Evolutionary conservation across 495 filamentous ascomycete species (phyloP).

Genomic region (Tuber indicum): DNA sequence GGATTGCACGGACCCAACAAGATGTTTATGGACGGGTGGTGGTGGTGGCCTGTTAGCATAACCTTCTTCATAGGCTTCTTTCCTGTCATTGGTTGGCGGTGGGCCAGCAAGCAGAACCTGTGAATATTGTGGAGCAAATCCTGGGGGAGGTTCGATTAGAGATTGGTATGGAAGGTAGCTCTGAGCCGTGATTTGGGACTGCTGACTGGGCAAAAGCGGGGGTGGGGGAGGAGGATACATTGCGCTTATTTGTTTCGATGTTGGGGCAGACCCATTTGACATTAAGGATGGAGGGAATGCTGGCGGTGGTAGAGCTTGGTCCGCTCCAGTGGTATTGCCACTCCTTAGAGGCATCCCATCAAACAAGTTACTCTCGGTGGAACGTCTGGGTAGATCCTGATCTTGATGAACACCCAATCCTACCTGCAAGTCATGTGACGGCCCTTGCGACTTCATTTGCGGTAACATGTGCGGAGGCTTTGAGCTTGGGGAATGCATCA

Average conservation of each 20-base stretch:
- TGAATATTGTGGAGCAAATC: conserved; percentile 38
- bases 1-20: background rate
- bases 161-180: conserved; percentile 32
- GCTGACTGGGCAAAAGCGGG: conserved; percentile 26
- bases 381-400: conserved; percentile 2
- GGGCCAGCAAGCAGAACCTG: conserved; percentile 35
- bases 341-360: conserved; percentile 15
- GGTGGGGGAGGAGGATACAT: conserved; percentile 29
- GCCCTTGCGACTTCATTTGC: conserved; percentile 11
- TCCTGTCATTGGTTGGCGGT: conserved; percentile 32
- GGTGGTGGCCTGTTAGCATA: conserved; percentile 28
- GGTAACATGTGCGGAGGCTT: conserved; percentile 31
- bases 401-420: conserved; percentile 2
- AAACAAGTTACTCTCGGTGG: conserved; percentile 31
- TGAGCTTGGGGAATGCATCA: conserved; percentile 38
- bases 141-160: conserved; percentile 36
- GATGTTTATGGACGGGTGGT: conserved; percentile 15
- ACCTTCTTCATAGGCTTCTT: conserved; percentile 34
- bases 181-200: conserved; percentile 34
- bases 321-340: background rate
- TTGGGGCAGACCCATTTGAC: conserved; percentile 5
- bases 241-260: conserved; percentile 15
- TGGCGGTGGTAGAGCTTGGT: conserved; percentile 8
- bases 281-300: conserved; percentile 12
- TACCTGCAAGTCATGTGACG: background rate